Evolutionary conservation across 371 early-diverging fungal genomes (phyloP), one percentile per base, ranked within the genome.

Genomic region (Mucor sp.): DNA sequence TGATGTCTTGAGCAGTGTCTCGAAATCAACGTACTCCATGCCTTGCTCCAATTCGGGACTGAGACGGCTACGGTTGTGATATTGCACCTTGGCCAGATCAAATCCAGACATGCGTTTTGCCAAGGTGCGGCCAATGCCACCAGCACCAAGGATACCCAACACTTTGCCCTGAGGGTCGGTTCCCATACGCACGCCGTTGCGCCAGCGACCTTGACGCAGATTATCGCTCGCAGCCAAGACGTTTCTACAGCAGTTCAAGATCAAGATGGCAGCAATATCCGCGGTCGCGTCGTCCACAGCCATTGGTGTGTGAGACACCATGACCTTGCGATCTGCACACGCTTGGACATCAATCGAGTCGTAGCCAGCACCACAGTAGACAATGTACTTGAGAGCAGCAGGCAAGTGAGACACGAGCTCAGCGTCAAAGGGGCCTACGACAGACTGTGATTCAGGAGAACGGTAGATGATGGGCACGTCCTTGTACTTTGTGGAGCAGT

Each of bases 121-220:
- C 11, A 88, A 72, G 1, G 88, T 85, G 55, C 79, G 72, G 1
- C 88, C 88, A 44, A 88, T 88, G 21, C 88, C 88, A 8, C 88
- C 88, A 68, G 86, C 80, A n/a, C 88, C 88, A 12, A 88, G 68
- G 37, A 88, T 79, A 62, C 88, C 88, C 23, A 88, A 55, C 1
- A 70, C 76, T 71, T 85, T 82, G 21, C 74, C 79, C 41, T 84
- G 74, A 25, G 83, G 82, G 59, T 85, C 83, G 4, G 67, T 74
- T 12, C 88, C 88, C 77, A 86, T 81, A 30, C 67, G 65, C 1
- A 85, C 62, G 60, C 78, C 82, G 28, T 68, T 62, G n/a, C 67
- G 61, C 81, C 82, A 88, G 6, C 72, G 65, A 9, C 86, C 87
- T 67, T 76, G 59, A 28, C 85, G 82, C 61, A 88, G 55, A 39